These are phyloP conservation scores for Eutrema heterophyllum DNA, from an alignment of 345 rosid species.

Conservation along the genomic window DNA sequence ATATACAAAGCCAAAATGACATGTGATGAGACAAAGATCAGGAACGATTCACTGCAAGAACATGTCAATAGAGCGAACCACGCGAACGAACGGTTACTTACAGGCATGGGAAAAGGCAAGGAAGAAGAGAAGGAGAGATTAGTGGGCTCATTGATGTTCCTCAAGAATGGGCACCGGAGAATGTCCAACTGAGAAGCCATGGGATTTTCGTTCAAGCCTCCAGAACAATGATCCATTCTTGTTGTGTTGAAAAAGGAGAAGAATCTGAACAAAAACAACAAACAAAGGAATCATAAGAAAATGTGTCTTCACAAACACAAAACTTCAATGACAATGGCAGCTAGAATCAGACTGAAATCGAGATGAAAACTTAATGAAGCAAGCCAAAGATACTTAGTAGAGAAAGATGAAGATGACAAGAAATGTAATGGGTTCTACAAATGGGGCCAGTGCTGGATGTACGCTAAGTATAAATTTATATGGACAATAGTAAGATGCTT, in stretches of 20 bases:
- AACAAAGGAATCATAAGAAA: constrained; percentile 8
- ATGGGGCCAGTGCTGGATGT: not conserved
- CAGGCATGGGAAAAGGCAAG: constrained; percentile 70
- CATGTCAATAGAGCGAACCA: not conserved
- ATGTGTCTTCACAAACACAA: not conserved
- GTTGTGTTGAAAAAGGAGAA: not conserved
- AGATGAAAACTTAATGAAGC: not conserved
- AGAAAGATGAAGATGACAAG: not conserved
- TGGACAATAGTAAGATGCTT: not conserved
- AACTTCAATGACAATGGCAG: not conserved
- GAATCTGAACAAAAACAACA: constrained; percentile 15
- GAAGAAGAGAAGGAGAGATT: constrained; percentile 72
- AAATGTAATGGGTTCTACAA: not conserved
- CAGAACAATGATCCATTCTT: constrained; percentile 56
- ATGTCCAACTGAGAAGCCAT: constrained; percentile 47
- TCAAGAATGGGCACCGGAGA: constrained; percentile 84
- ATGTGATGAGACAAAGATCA: not conserved
- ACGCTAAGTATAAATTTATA: not conserved
- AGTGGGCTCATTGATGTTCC: constrained; percentile 95
- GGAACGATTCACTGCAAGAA: not conserved
- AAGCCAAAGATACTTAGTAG: not conserved
- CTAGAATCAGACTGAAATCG: not conserved
- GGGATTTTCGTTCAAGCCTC: constrained; percentile 48
- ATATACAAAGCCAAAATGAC: not conserved
- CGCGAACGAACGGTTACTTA: constrained; percentile 28